Evolutionary conservation across 202 grass and related monocot species (phyloP), one percentile per base, ranked within the genome.

Genomic region (Saccharum hybrid): DNA sequence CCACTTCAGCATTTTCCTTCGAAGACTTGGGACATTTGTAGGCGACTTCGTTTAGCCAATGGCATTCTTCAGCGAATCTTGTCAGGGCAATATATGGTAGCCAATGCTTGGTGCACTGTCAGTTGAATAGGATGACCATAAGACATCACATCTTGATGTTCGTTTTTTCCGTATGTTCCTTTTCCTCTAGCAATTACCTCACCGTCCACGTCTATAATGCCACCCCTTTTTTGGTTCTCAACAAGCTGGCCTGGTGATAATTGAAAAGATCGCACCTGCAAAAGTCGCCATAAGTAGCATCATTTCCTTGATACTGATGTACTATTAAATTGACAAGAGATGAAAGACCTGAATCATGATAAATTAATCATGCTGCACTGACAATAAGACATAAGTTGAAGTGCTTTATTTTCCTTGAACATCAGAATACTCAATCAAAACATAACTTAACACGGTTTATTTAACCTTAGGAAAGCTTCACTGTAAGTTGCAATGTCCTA

Each of bases 141-240:
- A 65, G 74, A 79, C 88, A 97, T 97, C 39, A 84, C 41, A 74
- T 86, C 79, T 63, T 83, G 56, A 60, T 70, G 41, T 42, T 83
- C 57, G 73, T 22, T 79, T 73, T 31, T 21, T 12, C 63, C 37
- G n/a, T 52, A 34, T 1, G 51, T 63, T 57, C 45, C 75, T 74
- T 91, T 84, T 69, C 92, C 90, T 80, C 90, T 93, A 2, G 92
- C 87, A 80, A 98, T 88, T 33, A 90, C 90, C 84, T 97, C 95
- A 2, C 92, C 95, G n/a, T 97, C 95, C 34, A 87, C 88, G 60
- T 97, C 95, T 73, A 94, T 22, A 59, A 94, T 94, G 14, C 92
- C 92, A 16, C 84, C 82, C 60, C 64, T 82, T 48, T 42, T 80
- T 0, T 79, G 75, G 67, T 94, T 71, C 41, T 82, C 92, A 1